Base-by-base conservation (phyloP, 23 red algal genomes). In the Pyropia yezoensis region DNA sequence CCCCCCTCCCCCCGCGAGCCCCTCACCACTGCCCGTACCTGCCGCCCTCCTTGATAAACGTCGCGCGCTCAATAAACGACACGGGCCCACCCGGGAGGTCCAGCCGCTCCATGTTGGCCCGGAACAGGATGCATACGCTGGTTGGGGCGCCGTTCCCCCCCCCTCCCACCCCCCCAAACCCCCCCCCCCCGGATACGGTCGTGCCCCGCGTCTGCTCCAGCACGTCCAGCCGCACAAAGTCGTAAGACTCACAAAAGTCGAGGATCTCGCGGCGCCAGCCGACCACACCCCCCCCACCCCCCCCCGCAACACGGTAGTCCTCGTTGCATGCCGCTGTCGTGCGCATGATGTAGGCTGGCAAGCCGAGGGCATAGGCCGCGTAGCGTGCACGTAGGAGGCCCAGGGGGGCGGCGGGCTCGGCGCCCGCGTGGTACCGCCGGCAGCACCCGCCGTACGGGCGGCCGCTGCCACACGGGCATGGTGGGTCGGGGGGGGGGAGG, bases 321-420 rank as follows among this genome's bases (percentile, higher is more conserved):
- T 63, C 58, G 34, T 83, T 83, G 62, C 59, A 73, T 45, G 65
- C 63, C 59, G 78, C 70, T 3, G 92, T 96, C 47, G 92, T 96
- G 25, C 78, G 78, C 92, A 96, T 96, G 50, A 96, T 89, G 55
- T 89, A 96, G 39, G 70, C 82, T 16, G 92, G 83, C 50, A 96
- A 27, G 53, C 52, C 56, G 66, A 90, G 85, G 1, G 78, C 84
- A 50, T 84, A 96, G 1, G 92, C 92, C 22, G 59, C 54, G 51
- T 90, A 96, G 30, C 92, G 70, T 14, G 85, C 75, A 8, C 92
- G 92, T 17, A 96, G 64, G 2, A 96, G 70, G 22, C 81, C 92
- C 27, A 78, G 65, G 30, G 92, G 84, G 26, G 65, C 23, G 14
- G 69, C 64, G 19, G 92, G 83, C 26, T 53, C 57, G 27, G 50